These are phyloP conservation scores for Kockiozyma suomiensis DNA, from an alignment of 805 yeast species.

Conservation along the genomic window DNA sequence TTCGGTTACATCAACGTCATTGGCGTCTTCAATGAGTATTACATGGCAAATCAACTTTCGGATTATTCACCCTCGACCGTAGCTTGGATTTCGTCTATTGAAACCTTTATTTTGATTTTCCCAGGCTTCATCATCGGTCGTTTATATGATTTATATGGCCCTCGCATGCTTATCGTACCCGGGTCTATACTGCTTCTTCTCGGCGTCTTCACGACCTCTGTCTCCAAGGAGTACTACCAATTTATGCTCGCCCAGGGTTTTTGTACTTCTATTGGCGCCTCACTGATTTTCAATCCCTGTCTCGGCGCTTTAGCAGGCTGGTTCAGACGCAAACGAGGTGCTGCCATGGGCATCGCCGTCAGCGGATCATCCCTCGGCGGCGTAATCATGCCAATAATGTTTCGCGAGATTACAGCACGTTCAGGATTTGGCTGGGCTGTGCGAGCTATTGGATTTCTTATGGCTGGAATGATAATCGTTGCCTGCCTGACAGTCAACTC, in stretches of 20 bases:
- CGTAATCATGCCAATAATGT: constrained; percentile 51
- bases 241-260: constrained; percentile 58
- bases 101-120: constrained; percentile 37
- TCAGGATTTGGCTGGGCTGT: constrained; percentile 59
- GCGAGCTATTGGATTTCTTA: constrained; percentile 53
- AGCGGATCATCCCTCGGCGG: constrained; percentile 58
- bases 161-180: constrained; percentile 32
- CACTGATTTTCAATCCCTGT: constrained; percentile 49
- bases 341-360: constrained; percentile 51
- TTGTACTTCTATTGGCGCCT: constrained; percentile 51
- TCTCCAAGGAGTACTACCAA: constrained; percentile 51
- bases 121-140: constrained; percentile 38
- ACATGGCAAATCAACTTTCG: constrained; percentile 33
- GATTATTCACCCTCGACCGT: constrained; percentile 37
- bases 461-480: constrained; percentile 39
- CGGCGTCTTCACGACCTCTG: constrained; percentile 41
- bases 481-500: constrained; percentile 36
- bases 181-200: constrained; percentile 35
- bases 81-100: constrained; percentile 43
- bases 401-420: constrained; percentile 46
- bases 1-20: constrained; percentile 53
- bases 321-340: constrained; percentile 48
- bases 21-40: constrained; percentile 40
- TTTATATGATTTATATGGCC: constrained; percentile 38
- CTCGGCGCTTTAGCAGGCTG: constrained; percentile 51